Evolutionary conservation across 2,329 filamentous ascomycete genomes (phyloP).

Genomic region (Pestalotiopsis sp.): DNA sequence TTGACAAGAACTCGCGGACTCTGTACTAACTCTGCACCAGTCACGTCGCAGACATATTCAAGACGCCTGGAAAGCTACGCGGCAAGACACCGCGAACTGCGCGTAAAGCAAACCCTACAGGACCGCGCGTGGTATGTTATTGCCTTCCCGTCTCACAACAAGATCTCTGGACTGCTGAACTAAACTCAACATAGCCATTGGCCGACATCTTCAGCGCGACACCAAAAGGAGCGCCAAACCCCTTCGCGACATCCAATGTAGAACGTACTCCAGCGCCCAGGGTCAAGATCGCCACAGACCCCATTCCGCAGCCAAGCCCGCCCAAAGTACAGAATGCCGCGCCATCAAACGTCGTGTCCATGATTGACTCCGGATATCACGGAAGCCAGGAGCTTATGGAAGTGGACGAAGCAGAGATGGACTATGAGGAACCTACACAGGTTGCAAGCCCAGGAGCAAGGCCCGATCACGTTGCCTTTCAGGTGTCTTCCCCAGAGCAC

Average conservation of each 20-base stretch:
- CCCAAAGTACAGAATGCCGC: conserved; percentile 2
- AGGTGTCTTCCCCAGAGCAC: conserved; percentile 20
- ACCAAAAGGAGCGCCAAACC: conserved; percentile 55
- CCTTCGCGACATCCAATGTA: conserved; percentile 52
- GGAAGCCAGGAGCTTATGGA: conserved; percentile 65
- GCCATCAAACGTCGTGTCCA: conserved; percentile 32
- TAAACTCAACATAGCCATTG: conserved; percentile 49
- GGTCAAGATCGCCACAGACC: conserved; percentile 62
- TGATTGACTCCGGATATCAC: conserved; percentile 72
- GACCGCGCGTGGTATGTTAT: conserved; percentile 65
- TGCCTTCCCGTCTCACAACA: background rate
- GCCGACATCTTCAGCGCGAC: conserved; percentile 62
- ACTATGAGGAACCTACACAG: conserved; percentile 25
- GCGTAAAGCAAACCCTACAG: conserved; percentile 60
- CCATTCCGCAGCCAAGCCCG: conserved; percentile 30
- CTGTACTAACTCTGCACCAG: conserved; percentile 50
- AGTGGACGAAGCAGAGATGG: conserved; percentile 23
- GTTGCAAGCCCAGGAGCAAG: conserved; percentile 25
- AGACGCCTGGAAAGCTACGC: conserved; percentile 82
- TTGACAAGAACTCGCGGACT: background rate
- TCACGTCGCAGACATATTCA: conserved; percentile 93
- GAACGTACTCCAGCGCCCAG: conserved; percentile 57
- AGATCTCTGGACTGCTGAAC: background rate
- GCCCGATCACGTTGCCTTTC: conserved; percentile 22
- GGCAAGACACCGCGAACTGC: conserved; percentile 78